Evolutionary conservation across 495 filamentous ascomycete genomes (phyloP), one percentile per base, ranked within the genome.

Genomic region (Aspergillus biplanus): DNA sequence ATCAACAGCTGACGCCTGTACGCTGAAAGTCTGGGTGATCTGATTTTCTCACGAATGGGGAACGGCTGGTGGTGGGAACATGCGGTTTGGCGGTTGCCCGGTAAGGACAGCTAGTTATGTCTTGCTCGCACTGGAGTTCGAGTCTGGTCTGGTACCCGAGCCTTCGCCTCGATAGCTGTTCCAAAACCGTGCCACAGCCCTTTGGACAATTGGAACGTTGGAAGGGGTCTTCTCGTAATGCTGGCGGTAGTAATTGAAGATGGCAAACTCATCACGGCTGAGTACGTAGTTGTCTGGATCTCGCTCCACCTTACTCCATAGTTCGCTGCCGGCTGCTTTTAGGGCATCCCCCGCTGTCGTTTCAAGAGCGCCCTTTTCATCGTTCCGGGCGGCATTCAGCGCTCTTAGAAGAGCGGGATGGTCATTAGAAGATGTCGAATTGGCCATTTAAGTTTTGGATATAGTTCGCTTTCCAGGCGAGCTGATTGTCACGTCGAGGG

Each of bases 221-320:
- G 47, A 42, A 15, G 62, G 52, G 6, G 68, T 70, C 32, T 79
- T 81, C 11, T 75, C 67, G 65, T 87, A 92, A 1, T 85, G 82
- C 21, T 75, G 65, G 48, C 88, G 85, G 71, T 87, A 92, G 69
- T 86, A 93, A 72, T 80, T 93, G 82, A 93, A 92, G 33, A 95
- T 78, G 15, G 89, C 83, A 64, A 92, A 92, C 70, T 95, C 90
- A 66, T 90, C 83, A 56, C 80, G 77, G 9, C 74, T 84, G 74
- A 93, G 84, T 15, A 92, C 68, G 72, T 92, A 93, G 7, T 71
- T 71, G n/a, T 83, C 74, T 5, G 86, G 88, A 42, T 86, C 73
- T 5, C 76, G 76, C 56, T 85, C 64, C 32, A 95, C 77, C 59
- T 81, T 87, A 7, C 61, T 67, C 90, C 89, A 92, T 52, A 93